Evolutionary conservation across 2,329 filamentous ascomycete genomes (phyloP), one percentile per base, ranked within the genome.

Genomic region (Trichophyton simii): DNA sequence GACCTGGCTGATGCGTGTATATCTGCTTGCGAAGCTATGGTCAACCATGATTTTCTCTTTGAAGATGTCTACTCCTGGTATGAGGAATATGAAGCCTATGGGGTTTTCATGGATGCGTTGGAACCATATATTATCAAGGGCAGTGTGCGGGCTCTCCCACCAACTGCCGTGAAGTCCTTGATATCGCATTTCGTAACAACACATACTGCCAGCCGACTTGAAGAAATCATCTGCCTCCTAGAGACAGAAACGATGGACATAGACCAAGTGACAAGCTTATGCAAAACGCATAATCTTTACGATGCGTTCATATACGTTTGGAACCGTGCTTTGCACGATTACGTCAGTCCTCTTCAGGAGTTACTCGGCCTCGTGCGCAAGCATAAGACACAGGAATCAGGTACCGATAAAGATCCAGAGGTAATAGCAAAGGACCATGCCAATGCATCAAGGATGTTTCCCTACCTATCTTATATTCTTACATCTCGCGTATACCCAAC

Each of bases 241-340:
- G 87, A 96, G 68, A 95, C 92, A 1, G 79, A 83, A 13, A 96
- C 91, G 0, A 85, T 99, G 70, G 95, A 99, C 71, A 85, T 99
- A 66, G 92, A 99, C 71, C 89, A 97, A 73, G 85, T 95, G 62
- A 96, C 92, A 0, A 82, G 83, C 11, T 79, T 99, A 25, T 99
- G 94, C 80, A 95, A 94, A 72, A 87, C 92, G 70, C 86, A 97
- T 72, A 84, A 87, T 66, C 81, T 99, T 3, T 99, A 96, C 70
- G 95, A 99, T 73, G 95, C 94, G 1, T 82, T 96, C 61, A 91
- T 95, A 50, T 96, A 97, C 71, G 88, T 99, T 61, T 99, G 94
- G 94, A 97, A 95, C 63, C 87, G 89, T 72, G 91, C 90, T 2
- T 78, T 99, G 31, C 79, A 80, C 64, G 95, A 99, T 73, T 96